phyloP scores from a whole-genome alignment of 768 basidiomycete species.

The Podaxis sp. region DNA sequence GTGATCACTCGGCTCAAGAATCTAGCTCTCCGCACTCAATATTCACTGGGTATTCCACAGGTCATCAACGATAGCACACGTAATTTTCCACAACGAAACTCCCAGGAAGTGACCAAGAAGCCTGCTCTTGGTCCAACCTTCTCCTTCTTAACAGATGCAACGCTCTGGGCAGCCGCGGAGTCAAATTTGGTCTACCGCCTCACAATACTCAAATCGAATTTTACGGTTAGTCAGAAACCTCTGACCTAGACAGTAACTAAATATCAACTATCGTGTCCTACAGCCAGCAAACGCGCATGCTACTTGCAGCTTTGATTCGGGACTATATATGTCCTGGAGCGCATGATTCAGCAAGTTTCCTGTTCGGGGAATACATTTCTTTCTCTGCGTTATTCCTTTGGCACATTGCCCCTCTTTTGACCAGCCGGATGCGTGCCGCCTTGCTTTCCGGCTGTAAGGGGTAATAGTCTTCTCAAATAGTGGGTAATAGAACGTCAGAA shows the following conservation, averaged over 20 bases:
- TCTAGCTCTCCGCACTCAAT: background rate
- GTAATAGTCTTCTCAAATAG: background rate
- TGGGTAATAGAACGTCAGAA: background rate
- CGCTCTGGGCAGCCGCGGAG: conserved; percentile 60
- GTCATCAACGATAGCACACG: conserved; percentile 59
- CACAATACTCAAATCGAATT: conserved; percentile 22
- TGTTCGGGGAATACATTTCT: background rate
- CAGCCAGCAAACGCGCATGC: background rate
- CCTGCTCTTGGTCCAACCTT: conserved; percentile 80
- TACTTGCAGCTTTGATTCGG: conserved; percentile 5
- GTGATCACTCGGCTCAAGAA: conserved; percentile 22
- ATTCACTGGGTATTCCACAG: conserved; percentile 32
- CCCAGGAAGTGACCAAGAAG: conserved; percentile 39
- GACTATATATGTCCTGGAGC: background rate
- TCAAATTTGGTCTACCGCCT: conserved; percentile 12
- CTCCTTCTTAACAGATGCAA: conserved; percentile 68
- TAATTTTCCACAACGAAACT: conserved; percentile 20
- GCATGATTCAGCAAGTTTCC: background rate
- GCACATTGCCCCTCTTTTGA: background rate
- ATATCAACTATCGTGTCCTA: background rate
- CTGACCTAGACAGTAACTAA: background rate
- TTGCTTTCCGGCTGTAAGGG: background rate
- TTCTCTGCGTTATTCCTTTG: background rate
- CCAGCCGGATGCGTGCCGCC: background rate
- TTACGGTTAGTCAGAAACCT: conserved; percentile 19